Conservation (phyloP, 1,284 basidiomycete species). For the Ganoderma lingzhi region DNA sequence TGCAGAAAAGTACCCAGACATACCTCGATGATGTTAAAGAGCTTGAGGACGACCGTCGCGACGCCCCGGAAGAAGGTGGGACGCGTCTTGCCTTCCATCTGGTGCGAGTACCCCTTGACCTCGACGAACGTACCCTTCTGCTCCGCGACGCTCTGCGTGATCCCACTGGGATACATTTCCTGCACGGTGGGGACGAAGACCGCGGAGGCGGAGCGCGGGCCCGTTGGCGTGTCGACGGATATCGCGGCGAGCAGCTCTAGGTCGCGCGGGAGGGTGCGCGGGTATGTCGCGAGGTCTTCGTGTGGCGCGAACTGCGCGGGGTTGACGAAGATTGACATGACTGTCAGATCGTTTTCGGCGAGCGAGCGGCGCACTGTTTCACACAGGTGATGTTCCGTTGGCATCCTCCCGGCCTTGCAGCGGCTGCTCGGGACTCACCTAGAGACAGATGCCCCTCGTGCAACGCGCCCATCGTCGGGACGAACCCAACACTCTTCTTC, state of each 20-base stretch:
- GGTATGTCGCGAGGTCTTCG: slow-evolving; percentile 93
- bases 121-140: slow-evolving; percentile 94
- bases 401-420: background rate
- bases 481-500: slow-evolving; percentile 84
- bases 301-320: slow-evolving; percentile 97
- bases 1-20: background rate
- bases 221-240: slow-evolving; percentile 36
- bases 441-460: slow-evolving; percentile 94
- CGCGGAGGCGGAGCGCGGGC: slow-evolving; percentile 60
- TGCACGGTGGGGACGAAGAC: slow-evolving; percentile 81
- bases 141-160: slow-evolving; percentile 76
- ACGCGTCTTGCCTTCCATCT: slow-evolving; percentile 87
- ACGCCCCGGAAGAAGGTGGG: slow-evolving; percentile 97
- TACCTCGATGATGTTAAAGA: slow-evolving; percentile 93
- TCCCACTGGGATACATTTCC: slow-evolving; percentile 92
- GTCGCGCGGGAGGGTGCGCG: slow-evolving; percentile 80
- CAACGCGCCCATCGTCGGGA: slow-evolving; percentile 97
- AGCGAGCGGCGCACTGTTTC: slow-evolving; percentile 73
- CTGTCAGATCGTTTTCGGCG: slow-evolving; percentile 83
- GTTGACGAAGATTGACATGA: slow-evolving; percentile 97
- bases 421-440: slow-evolving; percentile 55
- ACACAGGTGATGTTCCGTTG: background rate
- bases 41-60: slow-evolving; percentile 93
- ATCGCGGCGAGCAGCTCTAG: slow-evolving; percentile 59
- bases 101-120: slow-evolving; percentile 85